Evolutionary conservation across 805 yeast species (phyloP).

Genomic region (Metschnikowia colocasiae): DNA sequence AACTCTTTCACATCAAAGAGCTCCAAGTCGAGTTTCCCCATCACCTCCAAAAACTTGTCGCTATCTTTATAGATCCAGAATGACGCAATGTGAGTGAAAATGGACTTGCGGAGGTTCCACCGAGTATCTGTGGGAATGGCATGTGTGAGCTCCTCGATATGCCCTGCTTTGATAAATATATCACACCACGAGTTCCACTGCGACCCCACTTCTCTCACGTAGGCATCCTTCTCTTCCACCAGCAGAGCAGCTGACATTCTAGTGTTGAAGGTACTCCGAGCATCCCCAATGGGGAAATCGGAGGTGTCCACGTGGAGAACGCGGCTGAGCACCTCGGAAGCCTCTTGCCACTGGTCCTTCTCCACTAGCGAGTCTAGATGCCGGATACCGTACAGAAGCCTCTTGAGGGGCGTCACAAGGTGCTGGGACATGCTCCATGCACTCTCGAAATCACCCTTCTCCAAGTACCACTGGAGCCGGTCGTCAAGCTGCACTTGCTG

Average conservation of each 20-base stretch:
- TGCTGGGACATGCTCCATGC: conserved; percentile 79
- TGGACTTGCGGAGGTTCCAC: conserved; percentile 28
- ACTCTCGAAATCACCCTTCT: conserved; percentile 48
- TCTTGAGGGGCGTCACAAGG: conserved; percentile 45
- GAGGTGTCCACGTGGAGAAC: conserved; percentile 19
- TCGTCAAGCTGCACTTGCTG: conserved; percentile 68
- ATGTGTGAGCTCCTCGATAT: conserved; percentile 45
- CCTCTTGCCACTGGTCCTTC: conserved; percentile 50
- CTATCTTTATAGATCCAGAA: conserved; percentile 36
- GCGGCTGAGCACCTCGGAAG: conserved; percentile 45
- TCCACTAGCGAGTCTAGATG: conserved; percentile 46
- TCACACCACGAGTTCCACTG: conserved; percentile 68
- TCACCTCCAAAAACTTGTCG: conserved; percentile 37
- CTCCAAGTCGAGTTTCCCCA: conserved; percentile 55
- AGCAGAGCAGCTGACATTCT: conserved; percentile 12
- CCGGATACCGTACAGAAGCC: conserved; percentile 58
- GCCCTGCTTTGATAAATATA: conserved; percentile 47
- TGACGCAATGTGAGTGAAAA: conserved; percentile 44
- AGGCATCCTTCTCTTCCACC: conserved; percentile 18
- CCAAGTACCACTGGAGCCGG: conserved; percentile 67
- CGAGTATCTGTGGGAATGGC: conserved; percentile 51
- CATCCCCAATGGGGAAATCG: conserved; percentile 27
- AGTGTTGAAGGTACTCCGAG: conserved; percentile 28
- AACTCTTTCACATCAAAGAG: conserved; percentile 48
- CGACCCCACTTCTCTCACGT: conserved; percentile 22